phyloP scores from a whole-genome alignment of 2,329 filamentous ascomycete genomes.

The Venturia nashicola region DNA sequence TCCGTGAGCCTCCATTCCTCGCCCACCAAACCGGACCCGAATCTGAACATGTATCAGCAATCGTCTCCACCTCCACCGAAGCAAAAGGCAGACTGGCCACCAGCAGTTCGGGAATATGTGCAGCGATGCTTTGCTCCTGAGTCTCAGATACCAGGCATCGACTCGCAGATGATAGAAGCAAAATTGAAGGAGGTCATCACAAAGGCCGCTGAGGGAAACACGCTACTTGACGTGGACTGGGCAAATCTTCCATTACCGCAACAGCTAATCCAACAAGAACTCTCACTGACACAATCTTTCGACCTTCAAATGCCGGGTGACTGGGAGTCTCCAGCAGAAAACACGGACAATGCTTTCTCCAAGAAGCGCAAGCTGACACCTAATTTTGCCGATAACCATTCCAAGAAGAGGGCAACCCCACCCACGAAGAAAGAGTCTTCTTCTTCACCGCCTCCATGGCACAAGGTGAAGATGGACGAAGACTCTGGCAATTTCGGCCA shows the following conservation, averaged over 20 bases:
- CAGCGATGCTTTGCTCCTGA: constrained; percentile 73
- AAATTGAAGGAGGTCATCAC: constrained; percentile 82
- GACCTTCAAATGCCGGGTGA: constrained; percentile 12
- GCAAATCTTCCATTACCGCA: constrained; percentile 72
- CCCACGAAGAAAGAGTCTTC: neutral
- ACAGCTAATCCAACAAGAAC: constrained; percentile 64
- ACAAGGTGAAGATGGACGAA: constrained; percentile 50
- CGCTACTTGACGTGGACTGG: constrained; percentile 71
- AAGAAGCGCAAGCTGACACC: constrained; percentile 79
- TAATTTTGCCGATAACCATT: constrained; percentile 25
- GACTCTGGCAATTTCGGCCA: constrained; percentile 32
- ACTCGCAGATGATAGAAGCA: constrained; percentile 58
- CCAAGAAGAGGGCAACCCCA: neutral
- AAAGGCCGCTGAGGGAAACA: constrained; percentile 60
- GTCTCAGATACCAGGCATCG: constrained; percentile 38
- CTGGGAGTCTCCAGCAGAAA: constrained; percentile 12
- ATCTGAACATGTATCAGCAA: constrained; percentile 11
- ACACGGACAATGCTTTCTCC: constrained; percentile 16
- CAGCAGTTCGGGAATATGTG: constrained; percentile 77
- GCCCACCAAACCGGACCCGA: neutral
- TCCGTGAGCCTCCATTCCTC: constrained; percentile 7
- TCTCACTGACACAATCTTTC: constrained; percentile 32
- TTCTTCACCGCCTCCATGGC: constrained; percentile 48
- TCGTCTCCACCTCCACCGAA: constrained; percentile 40
- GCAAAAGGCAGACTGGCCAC: constrained; percentile 7